Conservation (phyloP, 2,329 filamentous ascomycete species). For the Monosporascus sp. region DNA sequence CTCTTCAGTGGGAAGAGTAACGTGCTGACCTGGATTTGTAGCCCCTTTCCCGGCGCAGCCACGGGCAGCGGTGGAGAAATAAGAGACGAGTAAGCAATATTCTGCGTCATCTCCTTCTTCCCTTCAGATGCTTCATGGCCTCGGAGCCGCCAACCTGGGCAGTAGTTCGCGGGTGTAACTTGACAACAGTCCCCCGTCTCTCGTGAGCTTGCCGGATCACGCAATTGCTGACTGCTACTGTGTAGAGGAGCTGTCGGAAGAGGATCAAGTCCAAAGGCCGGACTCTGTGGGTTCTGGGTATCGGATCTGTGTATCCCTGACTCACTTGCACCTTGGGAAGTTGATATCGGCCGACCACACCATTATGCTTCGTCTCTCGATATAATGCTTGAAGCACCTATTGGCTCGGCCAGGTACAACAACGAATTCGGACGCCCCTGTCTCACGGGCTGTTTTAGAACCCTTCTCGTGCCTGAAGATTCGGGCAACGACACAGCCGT, state of each 20-base stretch:
- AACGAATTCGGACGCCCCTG: conserved; percentile 91
- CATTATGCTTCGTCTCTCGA: conserved; percentile 93
- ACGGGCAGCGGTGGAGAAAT: conserved; percentile 96
- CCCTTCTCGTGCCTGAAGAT: conserved; percentile 66
- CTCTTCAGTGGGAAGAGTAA: too few relatives aligned
- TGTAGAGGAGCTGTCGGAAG: conserved; percentile 91
- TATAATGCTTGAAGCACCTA: conserved; percentile 96
- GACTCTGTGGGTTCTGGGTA: conserved; percentile 88
- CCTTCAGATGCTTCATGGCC: too few relatives aligned
- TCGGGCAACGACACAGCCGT: conserved; percentile 40
- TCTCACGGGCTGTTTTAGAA: conserved; percentile 86
- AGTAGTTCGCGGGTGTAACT: too few relatives aligned
- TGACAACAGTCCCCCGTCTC: conserved; percentile 3
- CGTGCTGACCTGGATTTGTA: not conserved
- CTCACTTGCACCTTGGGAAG: conserved; percentile 79
- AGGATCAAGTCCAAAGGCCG: conserved; percentile 88
- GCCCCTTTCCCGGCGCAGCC: conserved; percentile 68
- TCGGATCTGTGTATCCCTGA: conserved; percentile 89
- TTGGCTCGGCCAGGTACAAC: conserved; percentile 92
- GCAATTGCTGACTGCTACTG: conserved; percentile 29
- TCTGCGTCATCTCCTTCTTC: too few relatives aligned
- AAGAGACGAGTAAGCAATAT: conserved; percentile 53
- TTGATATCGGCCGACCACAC: conserved; percentile 79
- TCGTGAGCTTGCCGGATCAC: not conserved
- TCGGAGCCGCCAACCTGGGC: too few relatives aligned